Percentiles rank a stretch among this genome's conserved stretches.
Evolutionary conservation across 1,139 yeast species (phyloP).

Genomic region (Arxiozyma bovina): DNA sequence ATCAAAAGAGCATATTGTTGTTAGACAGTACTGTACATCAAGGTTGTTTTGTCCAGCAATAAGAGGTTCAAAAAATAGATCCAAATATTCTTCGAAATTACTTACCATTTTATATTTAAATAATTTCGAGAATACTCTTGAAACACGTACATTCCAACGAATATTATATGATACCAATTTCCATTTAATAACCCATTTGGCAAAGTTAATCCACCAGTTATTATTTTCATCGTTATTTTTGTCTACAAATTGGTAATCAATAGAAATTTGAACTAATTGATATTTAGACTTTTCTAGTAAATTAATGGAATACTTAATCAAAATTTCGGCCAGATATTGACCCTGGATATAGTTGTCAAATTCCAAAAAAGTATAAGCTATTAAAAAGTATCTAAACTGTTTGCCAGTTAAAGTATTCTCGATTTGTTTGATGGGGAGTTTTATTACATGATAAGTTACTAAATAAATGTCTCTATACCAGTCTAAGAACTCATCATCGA

Average conservation of each 20-base stretch:
- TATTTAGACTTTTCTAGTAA: conserved; percentile 26
- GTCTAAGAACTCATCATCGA: conserved; percentile 27
- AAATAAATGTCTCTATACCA: conserved; percentile 26
- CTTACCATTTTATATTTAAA: conserved; percentile 11
- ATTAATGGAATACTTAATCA: conserved; percentile 23
- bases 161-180: conserved; percentile 26
- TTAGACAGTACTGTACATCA: conserved; percentile 17
- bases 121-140: conserved; percentile 21
- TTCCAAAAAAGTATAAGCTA: conserved; percentile 25
- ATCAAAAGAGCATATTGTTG: conserved; percentile 23
- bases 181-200: conserved; percentile 27
- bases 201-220: conserved; percentile 27
- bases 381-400: conserved; percentile 17
- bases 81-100: conserved; percentile 23
- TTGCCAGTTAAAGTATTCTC: conserved; percentile 13
- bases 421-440: conserved; percentile 8
- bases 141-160: conserved; percentile 27
- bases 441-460: conserved; percentile 16
- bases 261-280: conserved; percentile 26
- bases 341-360: conserved; percentile 27
- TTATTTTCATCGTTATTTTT: conserved; percentile 4
- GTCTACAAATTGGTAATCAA: conserved; percentile 26
- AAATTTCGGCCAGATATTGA: conserved; percentile 27
- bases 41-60: conserved; percentile 11
- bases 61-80: conserved; percentile 22